Evolutionary conservation across 2,329 filamentous ascomycete genomes (phyloP).

Genomic region (Calonectria hongkongensis): DNA sequence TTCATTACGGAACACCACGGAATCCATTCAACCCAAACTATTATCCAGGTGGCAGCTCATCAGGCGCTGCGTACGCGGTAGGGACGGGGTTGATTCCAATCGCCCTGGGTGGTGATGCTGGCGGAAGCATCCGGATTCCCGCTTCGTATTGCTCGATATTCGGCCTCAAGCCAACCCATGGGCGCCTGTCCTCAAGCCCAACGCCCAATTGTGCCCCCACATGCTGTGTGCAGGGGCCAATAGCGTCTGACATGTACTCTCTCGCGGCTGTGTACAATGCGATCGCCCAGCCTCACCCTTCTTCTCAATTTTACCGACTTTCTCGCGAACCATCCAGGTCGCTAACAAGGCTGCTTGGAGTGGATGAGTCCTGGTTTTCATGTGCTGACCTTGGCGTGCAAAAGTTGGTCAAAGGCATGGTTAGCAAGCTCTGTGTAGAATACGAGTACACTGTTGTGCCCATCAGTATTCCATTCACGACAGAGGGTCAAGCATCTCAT

Average conservation of each 20-base stretch:
- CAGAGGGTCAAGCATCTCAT: constrained; percentile 82
- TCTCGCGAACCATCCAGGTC: constrained; percentile 50
- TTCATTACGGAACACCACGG: constrained; percentile 81
- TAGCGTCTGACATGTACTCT: constrained; percentile 80
- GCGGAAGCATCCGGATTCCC: constrained; percentile 84
- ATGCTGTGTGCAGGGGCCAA: constrained; percentile 80
- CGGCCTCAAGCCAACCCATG: constrained; percentile 83
- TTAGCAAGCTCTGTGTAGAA: constrained; percentile 72
- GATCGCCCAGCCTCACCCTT: constrained; percentile 78
- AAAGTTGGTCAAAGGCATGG: constrained; percentile 62
- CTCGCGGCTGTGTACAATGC: constrained; percentile 79
- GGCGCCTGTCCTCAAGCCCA: constrained; percentile 78
- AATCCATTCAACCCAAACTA: constrained; percentile 85
- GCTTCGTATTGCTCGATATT: constrained; percentile 83
- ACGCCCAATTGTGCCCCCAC: constrained; percentile 75
- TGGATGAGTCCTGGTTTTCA: constrained; percentile 78
- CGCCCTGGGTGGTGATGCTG: constrained; percentile 83
- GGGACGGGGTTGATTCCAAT: constrained; percentile 81
- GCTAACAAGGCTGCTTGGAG: constrained; percentile 73
- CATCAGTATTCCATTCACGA: constrained; percentile 74
- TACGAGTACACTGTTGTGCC: constrained; percentile 72
- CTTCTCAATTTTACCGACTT: constrained; percentile 71
- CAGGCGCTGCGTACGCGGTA: constrained; percentile 82
- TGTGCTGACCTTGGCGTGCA: constrained; percentile 65
- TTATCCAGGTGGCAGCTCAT: constrained; percentile 86